Base-by-base conservation (phyloP, 2,329 filamentous ascomycete species). In the Thermoascus crustaceus region DNA sequence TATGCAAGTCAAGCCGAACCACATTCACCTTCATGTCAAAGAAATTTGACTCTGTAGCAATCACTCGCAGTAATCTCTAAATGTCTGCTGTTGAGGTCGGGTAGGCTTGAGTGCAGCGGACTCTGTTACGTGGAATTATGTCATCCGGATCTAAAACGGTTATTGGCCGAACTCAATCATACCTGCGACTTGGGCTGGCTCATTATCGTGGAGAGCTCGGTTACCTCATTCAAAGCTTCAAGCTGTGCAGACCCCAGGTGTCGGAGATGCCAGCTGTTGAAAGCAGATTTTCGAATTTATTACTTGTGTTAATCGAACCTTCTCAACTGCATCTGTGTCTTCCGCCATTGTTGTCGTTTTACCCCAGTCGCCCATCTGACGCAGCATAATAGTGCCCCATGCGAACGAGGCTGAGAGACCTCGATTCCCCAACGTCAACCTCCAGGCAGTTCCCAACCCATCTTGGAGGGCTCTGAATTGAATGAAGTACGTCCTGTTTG, bases 121-220 rank as follows among this genome's bases (percentile, higher is more conserved):
- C 13, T n/a, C 37, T 34, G 43, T 48, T 51, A 50, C 48, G 42
- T 46, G 39, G 30, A 49, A 50, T 53, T 53, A 53, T 53, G 49
- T 53, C 49, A 53, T 52, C 48, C 21, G 9, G 25, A 18, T 19
- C 16, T 16, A 26, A 23, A 11, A 30, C 19, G 14, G 17, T 21
- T 13, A 34, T 21, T 34, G 22, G 32, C 32, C 21, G 8, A 18
- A 26, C 22, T 26, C 32, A 31, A 37, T 32, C 35, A 35, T 18
- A 32, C 11, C 34, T 35, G 16, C 34, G 30, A 35, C 25, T 26
- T 18, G 21, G 17, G 23, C 25, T 11, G 5, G 13, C n/a, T 23
- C 23, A 26, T 21, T 19, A 26, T 35, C 34, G 26, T 29, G 26
- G 18, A 17, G 26, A 29, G 26, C 26, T 29, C 26, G 26, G 26